Evolutionary conservation across 768 basidiomycete species (phyloP).

Genomic region (Agaricus sinodeliciosus): DNA sequence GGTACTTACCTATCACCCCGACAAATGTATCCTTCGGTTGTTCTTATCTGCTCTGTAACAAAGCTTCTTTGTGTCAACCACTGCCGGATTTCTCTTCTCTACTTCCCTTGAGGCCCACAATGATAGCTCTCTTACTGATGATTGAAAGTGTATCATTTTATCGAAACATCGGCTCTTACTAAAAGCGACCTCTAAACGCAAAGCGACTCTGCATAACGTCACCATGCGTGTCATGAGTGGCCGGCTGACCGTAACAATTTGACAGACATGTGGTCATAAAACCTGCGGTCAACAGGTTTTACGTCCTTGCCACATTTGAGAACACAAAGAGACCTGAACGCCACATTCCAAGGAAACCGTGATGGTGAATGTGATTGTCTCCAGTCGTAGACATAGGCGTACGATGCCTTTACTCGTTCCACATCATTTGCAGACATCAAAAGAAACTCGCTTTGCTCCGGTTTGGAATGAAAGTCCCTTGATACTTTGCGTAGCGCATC

Average conservation of each 20-base stretch:
- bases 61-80: too few species aligned
- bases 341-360: constrained; percentile 42
- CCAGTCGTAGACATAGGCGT: constrained; percentile 40
- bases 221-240: too few species aligned
- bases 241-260: constrained; percentile 12
- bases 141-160: too few species aligned
- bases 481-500: constrained; percentile 45
- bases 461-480: constrained; percentile 29
- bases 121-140: too few species aligned
- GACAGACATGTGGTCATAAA: constrained; percentile 38
- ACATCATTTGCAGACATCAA: constrained; percentile 25
- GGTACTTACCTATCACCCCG: too few species aligned
- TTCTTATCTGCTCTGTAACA: too few species aligned
- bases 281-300: constrained; percentile 36
- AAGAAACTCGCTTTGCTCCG: constrained; percentile 18
- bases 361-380: constrained; percentile 13
- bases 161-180: too few species aligned
- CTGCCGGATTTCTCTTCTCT: too few species aligned
- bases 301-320: constrained; percentile 40
- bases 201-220: too few species aligned
- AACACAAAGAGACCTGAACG: constrained; percentile 42
- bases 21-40: too few species aligned
- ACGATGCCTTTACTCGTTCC: constrained; percentile 43
- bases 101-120: too few species aligned
- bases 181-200: too few species aligned